Base-by-base conservation (phyloP, 163 green algal genomes). In the Scenedesmus sp. region DNA sequence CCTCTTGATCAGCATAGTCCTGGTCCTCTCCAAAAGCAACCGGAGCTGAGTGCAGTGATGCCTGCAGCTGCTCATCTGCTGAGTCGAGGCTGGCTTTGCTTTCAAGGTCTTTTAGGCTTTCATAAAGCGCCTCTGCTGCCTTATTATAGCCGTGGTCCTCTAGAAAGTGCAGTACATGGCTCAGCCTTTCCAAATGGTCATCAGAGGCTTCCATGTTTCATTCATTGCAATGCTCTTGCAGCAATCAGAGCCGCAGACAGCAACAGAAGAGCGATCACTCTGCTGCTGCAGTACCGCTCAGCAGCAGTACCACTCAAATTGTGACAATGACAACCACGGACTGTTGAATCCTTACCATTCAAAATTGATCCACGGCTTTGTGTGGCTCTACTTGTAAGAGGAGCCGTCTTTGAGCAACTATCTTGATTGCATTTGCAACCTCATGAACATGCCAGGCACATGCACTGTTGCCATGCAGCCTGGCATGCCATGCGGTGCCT, bases 101-200 rank as follows among this genome's bases (percentile, higher is more conserved):
- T 22, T 65, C 61, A 59, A n/a, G n/a, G 20, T n/a, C 42, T 33
- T 91, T 76, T 43, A 81, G 30, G 7, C 15, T 35, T 42, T 91
- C 73, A 42, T 81, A 76, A 16, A 91, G 40, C 7, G 59, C 59
- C 10, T 88, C 59, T 53, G 68, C 87, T 30, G 87, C 87, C n/a
- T 91, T 83, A 6, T 73, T 53, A 43, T 88, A 91, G 33, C 87
- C 87, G 46, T 91, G 49, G 2, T 83, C 40, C 61, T 91, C 56
- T n/a, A 91, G 72, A 33, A 88, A 91, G 42, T 83, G 65, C 59
- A 91, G 16, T 37, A 91, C 87, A 56, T 53, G 26, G 61, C 59
- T 78, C 42, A 91, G n/a, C 79, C 84, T 40, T 12, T 42, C 79
- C 18, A 88, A 42, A 43, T 70, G 80, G 30, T 76, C 65, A 76